Base-by-base conservation (phyloP, 371 early-diverging fungal genomes). In the Nematocida homosporus region DNA sequence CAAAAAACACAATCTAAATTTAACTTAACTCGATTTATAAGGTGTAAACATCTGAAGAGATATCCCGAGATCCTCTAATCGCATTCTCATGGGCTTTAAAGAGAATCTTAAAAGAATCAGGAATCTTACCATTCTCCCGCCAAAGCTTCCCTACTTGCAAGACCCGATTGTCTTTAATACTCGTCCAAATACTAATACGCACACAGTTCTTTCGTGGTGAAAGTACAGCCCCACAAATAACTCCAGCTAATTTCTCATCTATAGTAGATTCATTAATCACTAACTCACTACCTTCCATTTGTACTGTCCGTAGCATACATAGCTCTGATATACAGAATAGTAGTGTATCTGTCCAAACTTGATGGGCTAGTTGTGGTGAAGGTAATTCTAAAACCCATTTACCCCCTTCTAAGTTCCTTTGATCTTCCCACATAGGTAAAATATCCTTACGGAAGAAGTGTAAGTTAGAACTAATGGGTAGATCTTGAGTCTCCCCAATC, bases 371-470 rank as follows among this genome's bases (percentile, higher is more conserved):
- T n/a, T 4, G 6, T 10, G 56, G 61, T 1, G 23, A 13, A 40
- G 80, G 69, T 56, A 94, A 82, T 75, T 89, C 88, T 57, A 91
- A 83, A 56, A 90, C 88, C 89, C 95, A 93, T 82, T 93, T 92
- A 37, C 97, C 97, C 79, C 99, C 99, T 44, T 90, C 85, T 44
- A 86, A 87, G 86, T 98, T 98, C 50, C 86, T 88, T n/a, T 88
- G 83, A 82, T 98, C 97, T 86, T 98, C 99, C 97, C 99, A 97
- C 89, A 90, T 90, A n/a, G 99, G 99, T 84, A 89, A 88, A 69
- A 98, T 87, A 35, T 93, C 94, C 68, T 90, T 87, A 84, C 92
- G 91, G 89, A 98, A 97, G 65, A 97, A 83, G 79, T 95, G 93
- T 81, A 93, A 91, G 86, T 94, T 93, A 54, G 92, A 87, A 69